These are phyloP conservation scores for Croton setiger DNA, from an alignment of 441 rosid species.

Conservation along the genomic window DNA sequence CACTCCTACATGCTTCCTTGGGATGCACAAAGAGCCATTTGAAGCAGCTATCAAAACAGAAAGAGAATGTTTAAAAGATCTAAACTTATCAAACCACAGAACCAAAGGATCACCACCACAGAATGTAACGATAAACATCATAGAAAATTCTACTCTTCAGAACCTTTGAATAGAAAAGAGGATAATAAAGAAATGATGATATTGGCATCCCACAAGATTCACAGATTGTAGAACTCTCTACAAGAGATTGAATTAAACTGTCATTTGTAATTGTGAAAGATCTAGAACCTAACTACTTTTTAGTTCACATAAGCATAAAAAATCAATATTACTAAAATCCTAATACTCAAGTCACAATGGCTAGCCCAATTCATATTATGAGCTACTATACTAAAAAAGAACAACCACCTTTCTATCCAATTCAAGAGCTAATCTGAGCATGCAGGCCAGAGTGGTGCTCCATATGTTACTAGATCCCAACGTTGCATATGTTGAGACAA, in stretches of 20 bases:
- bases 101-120: no score
- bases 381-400: neutral
- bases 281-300: neutral
- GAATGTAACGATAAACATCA: neutral
- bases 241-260: neutral
- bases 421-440: neutral
- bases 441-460: neutral
- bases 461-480: neutral
- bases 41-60: conserved; percentile 37
- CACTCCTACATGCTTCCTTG: conserved; percentile 31
- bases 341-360: neutral
- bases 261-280: neutral
- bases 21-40: conserved; percentile 25
- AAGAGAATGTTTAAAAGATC: conserved; percentile 13
- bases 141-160: no score
- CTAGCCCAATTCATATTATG: neutral
- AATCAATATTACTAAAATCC: no score
- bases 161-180: neutral
- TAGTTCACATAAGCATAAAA: neutral
- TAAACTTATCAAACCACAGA: neutral
- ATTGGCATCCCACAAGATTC: neutral
- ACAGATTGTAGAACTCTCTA: neutral
- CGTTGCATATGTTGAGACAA: neutral
- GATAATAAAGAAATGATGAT: neutral
- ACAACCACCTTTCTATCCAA: neutral